phyloP scores from a whole-genome alignment of 139 green algal genomes.

The Pleodorina starrii region DNA sequence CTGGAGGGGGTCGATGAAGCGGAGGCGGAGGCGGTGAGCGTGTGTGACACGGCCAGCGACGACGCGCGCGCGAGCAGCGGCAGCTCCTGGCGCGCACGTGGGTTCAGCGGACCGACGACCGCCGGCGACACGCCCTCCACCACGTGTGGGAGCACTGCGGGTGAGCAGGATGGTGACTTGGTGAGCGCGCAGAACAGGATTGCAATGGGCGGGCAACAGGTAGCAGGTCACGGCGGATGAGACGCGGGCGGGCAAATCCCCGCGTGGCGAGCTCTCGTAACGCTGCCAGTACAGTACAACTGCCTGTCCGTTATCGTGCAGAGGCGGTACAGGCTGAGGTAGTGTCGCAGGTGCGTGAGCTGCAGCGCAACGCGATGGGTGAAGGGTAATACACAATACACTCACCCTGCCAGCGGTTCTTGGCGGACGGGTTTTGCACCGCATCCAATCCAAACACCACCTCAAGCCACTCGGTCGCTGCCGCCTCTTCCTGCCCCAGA shows the following conservation, averaged over 20 bases:
- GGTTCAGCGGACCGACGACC: constrained; percentile 39
- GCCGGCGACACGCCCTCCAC: constrained; percentile 24
- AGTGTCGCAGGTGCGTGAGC: no score
- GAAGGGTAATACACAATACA: neutral
- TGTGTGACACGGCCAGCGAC: neutral
- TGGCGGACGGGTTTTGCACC: neutral
- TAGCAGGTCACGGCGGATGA: no score
- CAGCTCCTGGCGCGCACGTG: constrained; percentile 7
- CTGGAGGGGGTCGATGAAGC: neutral
- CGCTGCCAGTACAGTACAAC: no score
- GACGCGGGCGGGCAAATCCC: no score
- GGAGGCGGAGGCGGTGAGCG: neutral
- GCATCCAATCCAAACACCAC: constrained; percentile 19
- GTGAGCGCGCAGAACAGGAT: neutral
- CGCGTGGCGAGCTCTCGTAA: no score
- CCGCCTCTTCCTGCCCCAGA: constrained; percentile 14
- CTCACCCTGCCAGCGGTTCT: constrained; percentile 36
- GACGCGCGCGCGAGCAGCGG: neutral
- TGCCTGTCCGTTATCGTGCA: no score
- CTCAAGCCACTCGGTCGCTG: constrained; percentile 19
- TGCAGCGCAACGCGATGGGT: no score
- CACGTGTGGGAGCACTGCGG: constrained; percentile 40
- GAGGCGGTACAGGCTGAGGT: no score
- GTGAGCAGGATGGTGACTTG: neutral
- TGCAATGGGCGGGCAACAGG: no score